Evolutionary conservation across 2,329 filamentous ascomycete species (phyloP), one percentile per base, ranked within the genome.

Genomic region (Aspergillus quadrilineatus): DNA sequence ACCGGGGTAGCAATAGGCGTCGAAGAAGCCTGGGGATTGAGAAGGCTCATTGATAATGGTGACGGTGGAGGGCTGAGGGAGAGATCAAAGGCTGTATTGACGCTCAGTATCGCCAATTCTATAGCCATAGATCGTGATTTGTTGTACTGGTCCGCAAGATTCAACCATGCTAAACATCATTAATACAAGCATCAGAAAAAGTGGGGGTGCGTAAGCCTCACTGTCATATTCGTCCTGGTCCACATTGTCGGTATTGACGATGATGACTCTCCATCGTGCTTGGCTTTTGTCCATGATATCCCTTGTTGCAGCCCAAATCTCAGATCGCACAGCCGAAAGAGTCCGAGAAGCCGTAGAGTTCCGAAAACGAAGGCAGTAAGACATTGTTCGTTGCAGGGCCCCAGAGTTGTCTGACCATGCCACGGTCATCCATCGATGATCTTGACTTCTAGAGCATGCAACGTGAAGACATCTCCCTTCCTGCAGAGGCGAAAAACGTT

Each of bases 391-490:
- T 59, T 84, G 80, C 41, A 82, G 77, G 39, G 75, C 77, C 7
- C 84, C 84, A 28, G 74, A 77, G 57, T 76, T 81, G 68, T 87
- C 83, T 1, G 80, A 81, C 84, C 84, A 87, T 1, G 81, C 80
- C 4, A 79, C 83, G 6, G 79, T 82, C 26, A 86, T 64, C 85
- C 85, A 87, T 17, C 77, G 73, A 29, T 80, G 76, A 61, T 85
- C 82, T 7, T 76, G 63, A 60, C 82, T 85, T 36, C 77, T 70
- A 3, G 82, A 82, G 63, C 83, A 85, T 2, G 81, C 84, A 29
- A 87, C 65, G 67, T 87, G 84, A 50, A 86, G 76, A 57, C 80
- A 79, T 29, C 79, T 80, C 3, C 79, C 80, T 65, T 86, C 82
- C 55, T 82, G 78, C 26, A 87, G 67, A 1, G 85, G 77, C 36